Evolutionary conservation across 106 monocot species (phyloP), one percentile per base, ranked within the genome.

Genomic region (Dactylorhiza incarnata): DNA sequence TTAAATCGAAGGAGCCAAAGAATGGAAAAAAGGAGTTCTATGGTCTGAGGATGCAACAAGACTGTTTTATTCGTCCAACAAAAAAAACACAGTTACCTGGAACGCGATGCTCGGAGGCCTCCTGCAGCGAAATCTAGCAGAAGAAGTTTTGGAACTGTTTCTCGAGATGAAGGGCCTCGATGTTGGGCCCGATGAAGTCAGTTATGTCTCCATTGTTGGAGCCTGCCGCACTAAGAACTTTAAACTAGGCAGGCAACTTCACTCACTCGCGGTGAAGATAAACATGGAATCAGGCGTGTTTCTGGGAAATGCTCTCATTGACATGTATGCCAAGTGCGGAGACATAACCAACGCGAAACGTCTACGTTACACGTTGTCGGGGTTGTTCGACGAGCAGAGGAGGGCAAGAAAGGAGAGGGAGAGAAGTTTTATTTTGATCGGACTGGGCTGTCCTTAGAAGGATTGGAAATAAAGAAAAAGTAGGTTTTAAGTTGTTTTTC

Each of bases 311-410:
- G 78, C 89, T 12, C n/a, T 86, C 48, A 22, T 90, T 24, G 93
- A 85, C 76, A 86, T 93, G 89, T 93, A 93, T 79, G 78, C 84
- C 4, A 93, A 93, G 49, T 84, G 16, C 52, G 84, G 87, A 66
- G 89, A 82, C 14, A 22, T 90, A 37, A 55, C 73, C 77, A 76
- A 77, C 84, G 87, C 89, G 19, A 84, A 45, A 56, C 56, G 23
- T n/a, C n/a, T n/a, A n/a, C n/a, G n/a, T n/a, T n/a, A n/a, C n/a
- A n/a, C n/a, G n/a, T n/a, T n/a, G n/a, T n/a, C n/a, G n/a, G n/a
- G n/a, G n/a, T n/a, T n/a, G n/a, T n/a, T n/a, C n/a, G n/a, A n/a
- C n/a, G n/a, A n/a, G n/a, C n/a, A n/a, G n/a, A n/a, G n/a, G n/a
- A n/a, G n/a, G n/a, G n/a, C n/a, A n/a, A n/a, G n/a, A n/a, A n/a